Percentiles rank a stretch among this genome's conserved stretches.
These are phyloP conservation scores for Trametopsis cervina DNA, from an alignment of 768 basidiomycete species.

Conservation along the genomic window DNA sequence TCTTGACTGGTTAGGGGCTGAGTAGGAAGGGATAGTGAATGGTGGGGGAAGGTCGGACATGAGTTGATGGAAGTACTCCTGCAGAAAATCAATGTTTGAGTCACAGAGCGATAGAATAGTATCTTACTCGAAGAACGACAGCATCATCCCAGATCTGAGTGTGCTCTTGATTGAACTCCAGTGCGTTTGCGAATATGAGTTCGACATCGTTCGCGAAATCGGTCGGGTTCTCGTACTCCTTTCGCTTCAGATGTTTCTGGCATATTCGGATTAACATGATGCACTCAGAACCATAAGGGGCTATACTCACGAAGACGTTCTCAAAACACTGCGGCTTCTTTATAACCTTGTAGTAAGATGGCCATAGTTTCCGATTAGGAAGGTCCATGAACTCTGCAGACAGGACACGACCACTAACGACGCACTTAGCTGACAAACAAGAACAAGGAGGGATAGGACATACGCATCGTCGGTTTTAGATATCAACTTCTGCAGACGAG, in stretches of 20 bases:
- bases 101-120: background rate
- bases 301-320: conserved; percentile 59
- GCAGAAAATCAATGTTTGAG: conserved; percentile 2
- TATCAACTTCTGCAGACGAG: conserved; percentile 63
- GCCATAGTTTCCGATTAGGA: conserved; percentile 73
- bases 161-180: conserved; percentile 83
- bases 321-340: conserved; percentile 75
- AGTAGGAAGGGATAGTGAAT: conserved; percentile 55
- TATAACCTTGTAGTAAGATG: conserved; percentile 74
- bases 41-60: conserved; percentile 75
- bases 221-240: conserved; percentile 59
- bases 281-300: conserved; percentile 6
- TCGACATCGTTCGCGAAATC: conserved; percentile 86
- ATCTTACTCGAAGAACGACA: conserved; percentile 50
- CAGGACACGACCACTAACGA: conserved; percentile 53
- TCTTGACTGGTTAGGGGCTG: conserved; percentile 34
- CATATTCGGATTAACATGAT: conserved; percentile 3
- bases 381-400: conserved; percentile 80
- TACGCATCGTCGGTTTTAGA: conserved; percentile 62
- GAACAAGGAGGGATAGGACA: background rate
- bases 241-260: conserved; percentile 76
- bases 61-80: conserved; percentile 70
- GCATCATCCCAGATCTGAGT: conserved; percentile 82
- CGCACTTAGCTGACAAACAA: background rate
- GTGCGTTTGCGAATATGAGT: conserved; percentile 84